A percentile compares a stretch with the other conserved stretches of the same genome.
These are phyloP conservation scores for Fusarium globosum DNA, from an alignment of 2,329 filamentous ascomycete species.

Conservation along the genomic window DNA sequence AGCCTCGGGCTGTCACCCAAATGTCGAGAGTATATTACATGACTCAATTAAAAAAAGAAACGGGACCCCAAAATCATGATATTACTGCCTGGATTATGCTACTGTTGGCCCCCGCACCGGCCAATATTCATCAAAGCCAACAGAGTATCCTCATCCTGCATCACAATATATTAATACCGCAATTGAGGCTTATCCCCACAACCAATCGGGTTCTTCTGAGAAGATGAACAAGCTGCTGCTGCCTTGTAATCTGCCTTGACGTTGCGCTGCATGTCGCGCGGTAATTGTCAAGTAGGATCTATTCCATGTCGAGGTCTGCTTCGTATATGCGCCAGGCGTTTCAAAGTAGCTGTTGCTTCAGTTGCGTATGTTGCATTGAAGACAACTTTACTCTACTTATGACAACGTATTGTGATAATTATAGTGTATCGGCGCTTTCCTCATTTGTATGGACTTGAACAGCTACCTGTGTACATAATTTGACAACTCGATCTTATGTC, in stretches of 20 bases:
- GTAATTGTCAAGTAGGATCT: background rate
- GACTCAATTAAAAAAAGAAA: background rate
- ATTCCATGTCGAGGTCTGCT: background rate
- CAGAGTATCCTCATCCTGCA: background rate
- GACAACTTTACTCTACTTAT: background rate
- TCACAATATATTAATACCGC: background rate
- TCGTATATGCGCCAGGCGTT: background rate
- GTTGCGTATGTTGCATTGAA: rapidly evolving
- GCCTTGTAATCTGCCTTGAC: background rate
- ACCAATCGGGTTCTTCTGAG: too few species aligned
- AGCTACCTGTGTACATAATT: too few species aligned
- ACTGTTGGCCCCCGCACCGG: background rate
- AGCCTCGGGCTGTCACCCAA: background rate
- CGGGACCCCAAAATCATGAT: background rate
- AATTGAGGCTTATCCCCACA: too few species aligned
- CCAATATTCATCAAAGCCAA: rapidly evolving
- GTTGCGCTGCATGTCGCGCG: background rate
- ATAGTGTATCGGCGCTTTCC: background rate
- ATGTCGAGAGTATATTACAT: background rate
- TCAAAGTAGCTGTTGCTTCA: background rate
- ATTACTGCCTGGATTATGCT: rapidly evolving
- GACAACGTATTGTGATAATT: background rate
- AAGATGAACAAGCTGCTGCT: rapidly evolving
- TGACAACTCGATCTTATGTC: too few species aligned
- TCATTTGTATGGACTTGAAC: too few species aligned